A percentile compares a stretch with the other conserved stretches of the same genome.
Evolutionary conservation across 1,284 basidiomycete species (phyloP).

Genomic region (Cutaneotrichosporon arboriforme): DNA sequence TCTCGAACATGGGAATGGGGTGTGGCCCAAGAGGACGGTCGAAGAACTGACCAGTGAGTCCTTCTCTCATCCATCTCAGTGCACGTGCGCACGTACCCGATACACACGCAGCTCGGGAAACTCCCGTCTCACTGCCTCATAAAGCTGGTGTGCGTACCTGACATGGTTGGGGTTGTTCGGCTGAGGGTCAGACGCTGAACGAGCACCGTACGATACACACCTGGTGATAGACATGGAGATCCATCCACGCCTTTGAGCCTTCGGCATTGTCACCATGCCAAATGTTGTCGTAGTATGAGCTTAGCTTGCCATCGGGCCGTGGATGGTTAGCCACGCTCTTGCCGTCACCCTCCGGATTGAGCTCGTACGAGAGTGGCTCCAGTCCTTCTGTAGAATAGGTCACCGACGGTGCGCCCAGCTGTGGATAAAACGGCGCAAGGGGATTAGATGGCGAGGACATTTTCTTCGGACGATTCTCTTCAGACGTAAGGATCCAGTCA

Average conservation of each 20-base stretch:
- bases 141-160: slow-evolving; percentile 18
- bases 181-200: slow-evolving; percentile 2
- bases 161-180: slow-evolving; percentile 19
- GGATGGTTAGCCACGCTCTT: slow-evolving; percentile 52
- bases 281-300: slow-evolving; percentile 17
- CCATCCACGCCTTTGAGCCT: slow-evolving; percentile 7
- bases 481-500: too few relatives aligned
- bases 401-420: background rate
- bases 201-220: background rate
- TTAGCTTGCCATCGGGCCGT: slow-evolving; percentile 14
- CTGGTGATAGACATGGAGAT: slow-evolving; percentile 23
- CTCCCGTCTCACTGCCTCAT: slow-evolving; percentile 20
- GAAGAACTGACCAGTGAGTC: slow-evolving; percentile 13
- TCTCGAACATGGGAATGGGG: slow-evolving; percentile 64
- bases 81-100: slow-evolving; percentile 15
- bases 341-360: slow-evolving; percentile 54
- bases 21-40: slow-evolving; percentile 18
- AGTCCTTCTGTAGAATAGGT: slow-evolving; percentile 8
- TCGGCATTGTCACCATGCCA: slow-evolving; percentile 5
- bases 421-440: background rate
- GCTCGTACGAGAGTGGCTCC: slow-evolving; percentile 49
- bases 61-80: too few relatives aligned
- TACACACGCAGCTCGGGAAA: slow-evolving; percentile 21
- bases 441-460: background rate
- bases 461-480: too few relatives aligned